phyloP scores from a whole-genome alignment of 192 early-diverging fungal genomes.

The Podila clonocystis region DNA sequence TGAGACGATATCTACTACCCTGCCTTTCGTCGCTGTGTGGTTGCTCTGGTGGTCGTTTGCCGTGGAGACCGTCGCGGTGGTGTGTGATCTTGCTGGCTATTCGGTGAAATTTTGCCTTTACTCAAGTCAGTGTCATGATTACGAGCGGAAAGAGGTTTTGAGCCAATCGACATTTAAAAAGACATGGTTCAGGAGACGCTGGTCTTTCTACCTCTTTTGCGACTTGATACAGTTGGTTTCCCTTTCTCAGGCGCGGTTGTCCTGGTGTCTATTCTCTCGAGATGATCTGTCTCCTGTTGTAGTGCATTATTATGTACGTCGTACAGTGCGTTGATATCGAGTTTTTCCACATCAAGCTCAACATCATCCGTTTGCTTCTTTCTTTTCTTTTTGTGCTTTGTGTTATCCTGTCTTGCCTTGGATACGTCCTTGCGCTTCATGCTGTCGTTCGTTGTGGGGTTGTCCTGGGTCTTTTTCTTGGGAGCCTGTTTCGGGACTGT shows the following conservation, averaged over 20 bases:
- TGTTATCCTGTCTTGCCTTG: conserved; percentile 5
- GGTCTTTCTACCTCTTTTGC: neutral
- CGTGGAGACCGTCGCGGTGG: conserved; percentile 13
- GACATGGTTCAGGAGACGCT: neutral
- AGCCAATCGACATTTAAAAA: neutral
- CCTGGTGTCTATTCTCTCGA: neutral
- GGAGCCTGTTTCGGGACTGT: neutral
- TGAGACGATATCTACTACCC: neutral
- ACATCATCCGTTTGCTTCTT: conserved; percentile 3
- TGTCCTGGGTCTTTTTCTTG: neutral
- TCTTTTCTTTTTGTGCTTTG: neutral
- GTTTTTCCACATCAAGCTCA: conserved; percentile 16
- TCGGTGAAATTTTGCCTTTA: conserved; percentile 12
- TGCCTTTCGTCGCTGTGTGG: neutral
- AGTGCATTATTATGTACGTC: neutral
- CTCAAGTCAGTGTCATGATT: conserved; percentile 13
- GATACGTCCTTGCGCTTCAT: neutral
- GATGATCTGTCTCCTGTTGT: neutral
- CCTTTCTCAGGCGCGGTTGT: too few relatives aligned
- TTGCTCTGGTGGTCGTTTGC: conserved; percentile 5
- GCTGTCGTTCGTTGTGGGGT: neutral
- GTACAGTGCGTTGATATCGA: conserved; percentile 8
- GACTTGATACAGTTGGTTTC: neutral
- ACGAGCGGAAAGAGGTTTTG: too few relatives aligned
- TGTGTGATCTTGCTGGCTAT: conserved; percentile 7